Base-by-base conservation (phyloP, 768 basidiomycete genomes). In the Gautieria morchelliformis region DNA sequence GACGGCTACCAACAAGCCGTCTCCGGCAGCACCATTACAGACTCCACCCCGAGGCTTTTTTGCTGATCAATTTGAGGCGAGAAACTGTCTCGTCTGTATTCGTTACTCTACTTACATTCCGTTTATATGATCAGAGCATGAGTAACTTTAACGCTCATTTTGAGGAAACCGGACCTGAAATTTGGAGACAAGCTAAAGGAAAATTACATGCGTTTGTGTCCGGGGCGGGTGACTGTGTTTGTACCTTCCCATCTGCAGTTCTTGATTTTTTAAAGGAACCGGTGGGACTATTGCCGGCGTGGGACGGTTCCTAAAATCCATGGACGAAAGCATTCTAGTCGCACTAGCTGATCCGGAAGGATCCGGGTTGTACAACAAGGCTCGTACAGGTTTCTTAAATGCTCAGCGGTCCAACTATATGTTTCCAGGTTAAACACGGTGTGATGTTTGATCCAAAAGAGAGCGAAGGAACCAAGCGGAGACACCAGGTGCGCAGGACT, bases 361-460 rank as follows among this genome's bases (percentile, higher is more conserved):
- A 9, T 93, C 90, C 63, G 96, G 96, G 1, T 72, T 99, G 52
- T 96, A 86, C 70, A 97, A 97, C 71, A 96, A 95, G 78, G 90
- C 87, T 27, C 15, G 49, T 20, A 45, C 17, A 42, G 54, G 32
- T 8, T 22, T 19, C 9, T 30, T 9, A 32, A 44, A 8, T 51
- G 10, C 27, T 3, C 46, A 45, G 27, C 45, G 19, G 41, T 5
- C 27, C 2, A 19, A 27, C 42, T 46, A 22, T 3, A 33, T 10
- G 24, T 39, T 17, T 22, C 0, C 50, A 89, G 86, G 81, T 96
- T 53, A 91, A 89, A 71, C 80, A 85, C 62, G 93, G 92, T 5
- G 96, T 97, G 7, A 91, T 99, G 93, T 99, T 85, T 65, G 89
- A 95, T 66, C 75, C 71, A n/a, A 89, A 80, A 61, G 95, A 99